A percentile compares a stretch with the other conserved stretches of the same genome.
These are phyloP conservation scores for Ophiosphaerella narmari DNA, from an alignment of 2,329 filamentous ascomycete species.

Conservation along the genomic window DNA sequence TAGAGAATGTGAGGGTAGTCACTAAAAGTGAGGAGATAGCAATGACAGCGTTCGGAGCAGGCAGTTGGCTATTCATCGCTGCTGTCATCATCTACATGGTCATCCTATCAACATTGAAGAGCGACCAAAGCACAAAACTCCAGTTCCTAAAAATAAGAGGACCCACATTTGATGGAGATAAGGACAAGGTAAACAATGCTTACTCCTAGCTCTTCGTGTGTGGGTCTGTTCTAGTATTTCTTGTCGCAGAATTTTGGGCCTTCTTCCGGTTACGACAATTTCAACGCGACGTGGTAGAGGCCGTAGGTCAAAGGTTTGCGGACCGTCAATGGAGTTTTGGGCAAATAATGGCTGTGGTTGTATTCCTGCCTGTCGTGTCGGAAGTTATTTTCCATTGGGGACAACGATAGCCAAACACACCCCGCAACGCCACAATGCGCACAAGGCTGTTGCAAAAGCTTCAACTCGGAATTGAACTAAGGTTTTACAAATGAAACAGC, in stretches of 20 bases:
- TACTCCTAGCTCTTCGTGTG: background rate
- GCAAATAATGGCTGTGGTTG: constrained; percentile 22
- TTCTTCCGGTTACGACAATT: constrained; percentile 20
- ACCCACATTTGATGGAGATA: background rate
- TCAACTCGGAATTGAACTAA: too few relatives aligned
- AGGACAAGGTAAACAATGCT: background rate
- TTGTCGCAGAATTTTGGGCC: constrained; percentile 20
- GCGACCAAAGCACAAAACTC: too few relatives aligned
- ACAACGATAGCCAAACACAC: background rate
- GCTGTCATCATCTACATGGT: constrained; percentile 10
- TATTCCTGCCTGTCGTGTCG: constrained; percentile 23
- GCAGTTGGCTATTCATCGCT: constrained; percentile 11
- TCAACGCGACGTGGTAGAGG: constrained; percentile 17
- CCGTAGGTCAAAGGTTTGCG: constrained; percentile 10
- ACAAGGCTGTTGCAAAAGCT: too few relatives aligned
- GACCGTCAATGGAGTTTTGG: constrained; percentile 28
- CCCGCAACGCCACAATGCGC: too few relatives aligned
- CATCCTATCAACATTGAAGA: background rate
- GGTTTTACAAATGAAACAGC: too few relatives aligned
- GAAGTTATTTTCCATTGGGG: constrained; percentile 6
- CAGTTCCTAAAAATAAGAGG: background rate
- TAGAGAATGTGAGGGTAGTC: too few relatives aligned
- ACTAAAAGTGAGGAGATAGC: background rate
- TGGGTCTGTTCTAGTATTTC: background rate
- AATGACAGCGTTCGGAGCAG: constrained; percentile 7